phyloP scores from a whole-genome alignment of 202 grass and related monocot species.

The Hordeum pubiflorum region DNA sequence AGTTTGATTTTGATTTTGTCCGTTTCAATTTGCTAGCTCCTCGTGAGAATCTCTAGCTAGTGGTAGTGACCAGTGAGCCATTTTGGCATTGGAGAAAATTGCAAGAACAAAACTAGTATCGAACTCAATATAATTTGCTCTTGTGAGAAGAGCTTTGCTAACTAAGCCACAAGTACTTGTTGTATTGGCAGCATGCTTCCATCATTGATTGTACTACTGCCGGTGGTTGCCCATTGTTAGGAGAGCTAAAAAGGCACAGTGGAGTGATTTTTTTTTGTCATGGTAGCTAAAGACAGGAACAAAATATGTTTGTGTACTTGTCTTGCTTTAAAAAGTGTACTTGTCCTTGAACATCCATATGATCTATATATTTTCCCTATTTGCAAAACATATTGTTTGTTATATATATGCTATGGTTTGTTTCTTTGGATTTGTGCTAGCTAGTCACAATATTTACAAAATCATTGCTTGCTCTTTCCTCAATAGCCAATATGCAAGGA shows the following conservation, averaged over 20 bases:
- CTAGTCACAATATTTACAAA: not conserved
- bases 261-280: conserved; percentile 25
- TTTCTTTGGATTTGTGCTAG: not conserved
- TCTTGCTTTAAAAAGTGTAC: too few relatives aligned
- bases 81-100: conserved; percentile 2
- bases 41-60: conserved; percentile 4
- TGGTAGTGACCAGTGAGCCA: not conserved
- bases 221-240: conserved; percentile 5
- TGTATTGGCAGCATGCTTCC: conserved; percentile 3
- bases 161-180: not conserved
- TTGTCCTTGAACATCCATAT: not conserved
- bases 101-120: conserved; percentile 21
- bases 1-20: not conserved
- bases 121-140: conserved; percentile 27
- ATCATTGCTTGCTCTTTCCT: not conserved
- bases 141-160: conserved; percentile 18
- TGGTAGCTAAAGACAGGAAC: conserved; percentile 28
- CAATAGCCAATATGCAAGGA: not conserved
- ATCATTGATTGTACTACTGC: conserved; percentile 12
- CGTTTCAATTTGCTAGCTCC: not conserved
- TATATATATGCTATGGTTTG: not conserved
- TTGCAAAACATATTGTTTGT: not conserved
- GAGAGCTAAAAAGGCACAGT: conserved; percentile 3
- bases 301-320: not conserved
- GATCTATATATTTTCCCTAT: conserved; percentile 3